Conservation (phyloP, 129 eudicot species). For the Tagetes patula region DNA sequence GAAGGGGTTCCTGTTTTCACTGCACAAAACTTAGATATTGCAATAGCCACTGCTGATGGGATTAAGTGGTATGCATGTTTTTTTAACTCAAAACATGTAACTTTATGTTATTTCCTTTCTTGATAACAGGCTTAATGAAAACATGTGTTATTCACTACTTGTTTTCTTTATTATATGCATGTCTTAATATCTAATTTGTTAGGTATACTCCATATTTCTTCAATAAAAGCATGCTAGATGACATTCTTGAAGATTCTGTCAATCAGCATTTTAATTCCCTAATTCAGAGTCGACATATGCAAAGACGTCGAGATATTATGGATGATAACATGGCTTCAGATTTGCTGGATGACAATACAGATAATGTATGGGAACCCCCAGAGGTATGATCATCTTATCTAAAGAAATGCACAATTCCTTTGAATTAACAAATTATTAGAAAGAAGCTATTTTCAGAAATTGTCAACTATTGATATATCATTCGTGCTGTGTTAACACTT, state of each 20-base stretch:
- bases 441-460: too few species aligned
- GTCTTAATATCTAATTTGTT: conserved; percentile 4
- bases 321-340: conserved; percentile 71
- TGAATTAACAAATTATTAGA: background rate
- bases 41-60: conserved; percentile 79
- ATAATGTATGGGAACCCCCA: conserved; percentile 79
- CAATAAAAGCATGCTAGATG: conserved; percentile 80
- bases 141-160: background rate
- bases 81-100: background rate
- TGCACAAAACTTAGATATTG: conserved; percentile 87
- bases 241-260: conserved; percentile 89
- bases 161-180: background rate
- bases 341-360: conserved; percentile 71
- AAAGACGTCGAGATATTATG: conserved; percentile 69
- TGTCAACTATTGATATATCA: background rate
- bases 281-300: conserved; percentile 67
- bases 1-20: conserved; percentile 95
- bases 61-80: conserved; percentile 61
- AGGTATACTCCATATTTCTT: conserved; percentile 97
- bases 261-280: conserved; percentile 78
- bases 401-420: background rate
- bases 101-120: background rate
- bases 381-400: conserved; percentile 55
- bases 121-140: conserved; percentile 3
- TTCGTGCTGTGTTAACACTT: background rate